A percentile compares a stretch with the other conserved stretches of the same genome.
Conservation (phyloP, 106 monocot species). For the Allium fistulosum region DNA sequence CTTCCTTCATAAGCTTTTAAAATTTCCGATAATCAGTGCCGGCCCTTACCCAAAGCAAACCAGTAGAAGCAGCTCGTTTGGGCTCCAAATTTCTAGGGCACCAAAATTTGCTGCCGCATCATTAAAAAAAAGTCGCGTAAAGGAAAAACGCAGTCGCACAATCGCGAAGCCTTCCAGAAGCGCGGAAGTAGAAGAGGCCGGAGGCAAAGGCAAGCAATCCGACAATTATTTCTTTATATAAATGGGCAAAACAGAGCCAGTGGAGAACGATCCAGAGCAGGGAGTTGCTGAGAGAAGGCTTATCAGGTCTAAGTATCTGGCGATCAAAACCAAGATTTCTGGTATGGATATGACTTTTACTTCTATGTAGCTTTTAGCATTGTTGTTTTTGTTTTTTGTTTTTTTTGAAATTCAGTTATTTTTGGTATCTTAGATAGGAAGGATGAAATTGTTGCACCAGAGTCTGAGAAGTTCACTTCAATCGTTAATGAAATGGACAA, state of each 20-base stretch:
- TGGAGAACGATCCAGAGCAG: neutral
- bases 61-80: neutral
- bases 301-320: neutral
- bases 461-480: slow-evolving; percentile 36
- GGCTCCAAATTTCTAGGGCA: neutral
- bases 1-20: too few relatives aligned
- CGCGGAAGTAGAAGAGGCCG: neutral
- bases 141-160: neutral
- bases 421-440: slow-evolving; percentile 26
- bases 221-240: neutral
- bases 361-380: neutral
- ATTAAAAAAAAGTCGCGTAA: neutral
- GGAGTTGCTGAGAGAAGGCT: neutral
- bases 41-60: neutral
- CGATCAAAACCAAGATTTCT: neutral
- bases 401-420: too few relatives aligned
- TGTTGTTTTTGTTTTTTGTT: neutral
- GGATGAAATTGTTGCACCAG: slow-evolving; percentile 34
- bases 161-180: neutral
- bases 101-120: neutral
- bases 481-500: slow-evolving; percentile 52
- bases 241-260: neutral
- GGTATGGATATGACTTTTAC: neutral
- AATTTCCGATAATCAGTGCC: too few relatives aligned
- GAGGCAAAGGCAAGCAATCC: too few relatives aligned